Evolutionary conservation across 2,329 filamentous ascomycete species (phyloP), one percentile per base, ranked within the genome.

Genomic region (Pseudonectria buxi): DNA sequence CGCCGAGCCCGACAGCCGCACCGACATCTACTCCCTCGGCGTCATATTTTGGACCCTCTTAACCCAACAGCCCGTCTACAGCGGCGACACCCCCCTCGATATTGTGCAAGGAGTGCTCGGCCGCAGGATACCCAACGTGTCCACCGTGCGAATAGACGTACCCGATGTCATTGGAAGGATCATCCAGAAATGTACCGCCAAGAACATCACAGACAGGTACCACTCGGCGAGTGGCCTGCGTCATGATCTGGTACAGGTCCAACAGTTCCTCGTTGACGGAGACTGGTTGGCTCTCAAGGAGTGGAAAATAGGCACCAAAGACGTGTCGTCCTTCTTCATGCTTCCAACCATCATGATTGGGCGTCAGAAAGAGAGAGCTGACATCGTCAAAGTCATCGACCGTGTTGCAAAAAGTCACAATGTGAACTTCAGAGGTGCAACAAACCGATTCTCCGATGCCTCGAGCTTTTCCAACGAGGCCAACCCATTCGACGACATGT

Each of bases 11-110:
- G 90, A 95, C 61, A 86, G 77, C 28, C 77, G 90, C 27, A 95
- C 90, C 12, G 90, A 96, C 59, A 94, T 95, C 24, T 95, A 95
- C 64, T 89, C 86, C 1, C 67, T 95, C 1, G 90, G 90, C 4
- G 81, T 95, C 26, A 62, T 95, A 2, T 90, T 95, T 58, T 95
- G 87, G 83, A 86, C 77, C 7, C 75, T 94, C 53, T 67, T 94
- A 30, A 85, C 86, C 2, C 86, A 88, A 18, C 76, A 81, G 49
- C 76, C 84, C 3, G 83, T 87, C 0, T 95, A 92, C 46, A 81
- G 83, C 25, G 90, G 86, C 9, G 73, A 78, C 10, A 82, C 79
- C 1, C 86, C 89, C 1, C 75, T 95, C 39, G 89, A 95, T 51
- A 87, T 95, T 29, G 87, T 96, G 45, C 89, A 95, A 56, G 86